Percentiles rank a stretch among this genome's conserved stretches.
Conservation (phyloP, 148 eudicot genomes). For the Amaranthus palmeri region DNA sequence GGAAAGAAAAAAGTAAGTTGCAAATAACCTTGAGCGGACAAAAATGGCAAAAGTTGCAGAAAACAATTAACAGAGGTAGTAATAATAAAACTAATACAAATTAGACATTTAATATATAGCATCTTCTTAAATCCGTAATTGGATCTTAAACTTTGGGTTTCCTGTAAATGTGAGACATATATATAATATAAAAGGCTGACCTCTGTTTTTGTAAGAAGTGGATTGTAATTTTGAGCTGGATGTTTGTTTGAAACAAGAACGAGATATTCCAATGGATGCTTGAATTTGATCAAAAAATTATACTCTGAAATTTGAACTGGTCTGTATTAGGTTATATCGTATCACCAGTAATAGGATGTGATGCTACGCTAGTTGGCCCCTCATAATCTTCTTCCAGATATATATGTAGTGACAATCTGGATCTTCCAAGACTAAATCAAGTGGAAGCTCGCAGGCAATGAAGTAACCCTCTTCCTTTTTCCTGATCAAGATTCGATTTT, state of each 20-base stretch:
- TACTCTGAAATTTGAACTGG: no score
- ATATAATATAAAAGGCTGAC: slow-evolving; percentile 26
- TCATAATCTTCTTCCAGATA: no score
- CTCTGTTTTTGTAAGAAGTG: slow-evolving; percentile 40
- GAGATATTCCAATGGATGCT: slow-evolving; percentile 10
- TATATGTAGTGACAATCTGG: no score
- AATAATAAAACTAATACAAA: no score
- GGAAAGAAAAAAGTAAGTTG: not conserved
- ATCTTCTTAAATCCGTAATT: not conserved
- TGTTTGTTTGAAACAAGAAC: slow-evolving; percentile 22
- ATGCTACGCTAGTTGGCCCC: no score
- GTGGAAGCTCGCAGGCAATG: slow-evolving; percentile 47
- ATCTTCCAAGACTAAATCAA: no score
- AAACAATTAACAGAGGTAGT: no score
- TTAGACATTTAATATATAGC: not conserved
- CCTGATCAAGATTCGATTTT: slow-evolving; percentile 32
- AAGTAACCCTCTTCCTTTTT: slow-evolving; percentile 88
- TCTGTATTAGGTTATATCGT: no score
- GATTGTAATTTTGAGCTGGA: slow-evolving; percentile 33
- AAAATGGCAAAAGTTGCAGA: no score
- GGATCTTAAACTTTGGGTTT: not conserved
- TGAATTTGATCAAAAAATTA: not conserved
- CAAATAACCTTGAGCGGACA: fast-evolving
- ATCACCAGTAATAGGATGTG: no score
- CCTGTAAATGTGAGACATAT: not conserved